These are phyloP conservation scores for Geosmithia flava DNA, from an alignment of 2,329 filamentous ascomycete species.

Conservation along the genomic window DNA sequence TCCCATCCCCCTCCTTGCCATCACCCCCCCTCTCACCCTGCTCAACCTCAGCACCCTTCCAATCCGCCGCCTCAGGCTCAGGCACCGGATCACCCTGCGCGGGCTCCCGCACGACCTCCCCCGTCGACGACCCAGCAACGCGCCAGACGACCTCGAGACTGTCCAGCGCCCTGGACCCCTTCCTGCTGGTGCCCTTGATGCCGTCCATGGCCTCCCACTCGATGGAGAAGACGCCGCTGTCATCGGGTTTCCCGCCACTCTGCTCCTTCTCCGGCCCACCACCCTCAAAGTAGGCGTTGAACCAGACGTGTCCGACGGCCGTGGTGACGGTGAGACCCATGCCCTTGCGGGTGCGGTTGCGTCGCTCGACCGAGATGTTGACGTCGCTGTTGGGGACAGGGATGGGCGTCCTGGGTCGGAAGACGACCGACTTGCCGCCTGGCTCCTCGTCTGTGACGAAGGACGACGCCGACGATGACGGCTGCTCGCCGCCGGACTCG, in stretches of 20 bases:
- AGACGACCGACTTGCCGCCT: conserved; percentile 63
- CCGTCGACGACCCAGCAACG: conserved; percentile 11
- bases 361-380: conserved; percentile 79
- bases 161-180: conserved; percentile 74
- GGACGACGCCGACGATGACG: not conserved
- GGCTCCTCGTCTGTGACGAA: conserved; percentile 21
- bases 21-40: conserved; percentile 50
- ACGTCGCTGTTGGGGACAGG: conserved; percentile 72
- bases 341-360: conserved; percentile 64
- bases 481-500: not conserved
- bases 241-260: conserved; percentile 32
- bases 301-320: conserved; percentile 90
- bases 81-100: conserved; percentile 54
- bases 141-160: conserved; percentile 79
- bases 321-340: conserved; percentile 86
- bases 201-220: conserved; percentile 70
- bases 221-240: conserved; percentile 50
- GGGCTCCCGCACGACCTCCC: conserved; percentile 43
- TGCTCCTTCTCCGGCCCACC: conserved; percentile 57
- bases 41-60: conserved; percentile 66
- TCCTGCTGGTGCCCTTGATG: conserved; percentile 77
- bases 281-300: conserved; percentile 90
- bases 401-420: conserved; percentile 58
- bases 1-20: conserved; percentile 8
- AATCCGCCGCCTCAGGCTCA: conserved; percentile 60